Evolutionary conservation across 495 filamentous ascomycete species (phyloP).

Genomic region (Immersiella caudata): DNA sequence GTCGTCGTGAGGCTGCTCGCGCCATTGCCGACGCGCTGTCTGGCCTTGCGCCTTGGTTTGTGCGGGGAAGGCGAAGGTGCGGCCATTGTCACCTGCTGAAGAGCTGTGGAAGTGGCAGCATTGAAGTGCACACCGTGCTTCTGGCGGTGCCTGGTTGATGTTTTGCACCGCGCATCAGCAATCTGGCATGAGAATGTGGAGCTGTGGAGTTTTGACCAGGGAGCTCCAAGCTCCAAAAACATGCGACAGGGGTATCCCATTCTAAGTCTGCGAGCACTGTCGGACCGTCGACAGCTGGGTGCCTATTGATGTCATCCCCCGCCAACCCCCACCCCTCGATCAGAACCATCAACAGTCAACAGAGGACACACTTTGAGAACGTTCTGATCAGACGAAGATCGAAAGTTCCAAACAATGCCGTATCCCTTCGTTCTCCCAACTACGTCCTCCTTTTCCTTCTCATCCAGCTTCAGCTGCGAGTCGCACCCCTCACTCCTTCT

Average conservation of each 20-base stretch:
- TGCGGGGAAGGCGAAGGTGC: conserved; percentile 47
- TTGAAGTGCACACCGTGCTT: conserved; percentile 21
- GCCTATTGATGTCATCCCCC: conserved; percentile 21
- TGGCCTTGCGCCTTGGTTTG: conserved; percentile 54
- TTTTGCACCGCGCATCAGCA: conserved; percentile 20
- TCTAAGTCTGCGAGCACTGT: no score
- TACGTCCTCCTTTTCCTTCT: conserved; percentile 79
- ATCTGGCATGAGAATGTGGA: conserved; percentile 24
- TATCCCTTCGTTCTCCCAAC: conserved; percentile 83
- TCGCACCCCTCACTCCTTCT: conserved; percentile 84
- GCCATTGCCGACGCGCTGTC: conserved; percentile 40
- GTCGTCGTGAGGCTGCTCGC: conserved; percentile 25
- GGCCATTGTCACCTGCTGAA: conserved; percentile 46
- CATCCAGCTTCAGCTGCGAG: conserved; percentile 65
- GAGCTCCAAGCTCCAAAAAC: conserved; percentile 14
- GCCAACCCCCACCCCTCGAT: background rate
- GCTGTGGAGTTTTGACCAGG: background rate
- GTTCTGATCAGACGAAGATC: background rate
- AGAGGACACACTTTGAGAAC: background rate
- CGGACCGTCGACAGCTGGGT: conserved; percentile 11
- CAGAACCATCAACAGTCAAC: background rate
- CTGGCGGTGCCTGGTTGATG: background rate
- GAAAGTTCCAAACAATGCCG: conserved; percentile 62
- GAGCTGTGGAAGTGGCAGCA: conserved; percentile 24
- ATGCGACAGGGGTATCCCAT: conserved; percentile 16